Percentiles rank a stretch among this genome's conserved stretches.
phyloP scores from a whole-genome alignment of 805 yeast species.

The Pichia scutulata region DNA sequence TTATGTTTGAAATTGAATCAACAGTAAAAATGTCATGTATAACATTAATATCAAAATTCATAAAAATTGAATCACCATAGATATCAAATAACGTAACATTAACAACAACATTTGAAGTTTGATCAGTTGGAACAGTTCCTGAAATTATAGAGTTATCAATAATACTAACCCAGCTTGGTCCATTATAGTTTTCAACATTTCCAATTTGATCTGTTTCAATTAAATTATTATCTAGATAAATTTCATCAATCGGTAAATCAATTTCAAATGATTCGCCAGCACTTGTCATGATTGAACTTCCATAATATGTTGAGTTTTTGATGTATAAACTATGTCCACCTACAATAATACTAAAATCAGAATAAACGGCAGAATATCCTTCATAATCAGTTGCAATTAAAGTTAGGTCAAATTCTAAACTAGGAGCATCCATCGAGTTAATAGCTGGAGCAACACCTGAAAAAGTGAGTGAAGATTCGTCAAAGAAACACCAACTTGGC shows the following conservation, averaged over 20 bases:
- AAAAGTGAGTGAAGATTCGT: slow-evolving; percentile 54
- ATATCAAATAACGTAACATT: slow-evolving; percentile 51
- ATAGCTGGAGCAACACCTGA: slow-evolving; percentile 85
- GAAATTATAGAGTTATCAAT: slow-evolving; percentile 33
- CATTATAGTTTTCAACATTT: slow-evolving; percentile 36
- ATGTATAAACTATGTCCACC: slow-evolving; percentile 87
- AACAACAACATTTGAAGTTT: slow-evolving; percentile 34
- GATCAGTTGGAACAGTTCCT: slow-evolving; percentile 51
- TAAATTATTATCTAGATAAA: slow-evolving; percentile 53
- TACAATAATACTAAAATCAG: slow-evolving; percentile 62
- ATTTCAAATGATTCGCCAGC: slow-evolving; percentile 46
- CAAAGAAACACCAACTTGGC: slow-evolving; percentile 83
- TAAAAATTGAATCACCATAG: slow-evolving; percentile 50
- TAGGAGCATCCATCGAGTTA: slow-evolving; percentile 84
- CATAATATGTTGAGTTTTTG: slow-evolving; percentile 40
- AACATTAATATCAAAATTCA: slow-evolving; percentile 51
- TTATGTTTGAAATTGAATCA: slow-evolving; percentile 43
- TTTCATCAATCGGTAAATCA: slow-evolving; percentile 53
- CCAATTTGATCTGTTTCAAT: slow-evolving; percentile 50
- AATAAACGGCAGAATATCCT: slow-evolving; percentile 67
- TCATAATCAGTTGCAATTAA: slow-evolving; percentile 72
- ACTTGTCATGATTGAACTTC: slow-evolving; percentile 51
- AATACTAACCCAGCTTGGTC: slow-evolving; percentile 56
- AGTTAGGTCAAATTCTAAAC: slow-evolving; percentile 57
- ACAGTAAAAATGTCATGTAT: slow-evolving; percentile 50